A percentile compares a stretch with the other conserved stretches of the same genome.
phyloP scores from a whole-genome alignment of 306 rosid species.

The Cajanus cajan region DNA sequence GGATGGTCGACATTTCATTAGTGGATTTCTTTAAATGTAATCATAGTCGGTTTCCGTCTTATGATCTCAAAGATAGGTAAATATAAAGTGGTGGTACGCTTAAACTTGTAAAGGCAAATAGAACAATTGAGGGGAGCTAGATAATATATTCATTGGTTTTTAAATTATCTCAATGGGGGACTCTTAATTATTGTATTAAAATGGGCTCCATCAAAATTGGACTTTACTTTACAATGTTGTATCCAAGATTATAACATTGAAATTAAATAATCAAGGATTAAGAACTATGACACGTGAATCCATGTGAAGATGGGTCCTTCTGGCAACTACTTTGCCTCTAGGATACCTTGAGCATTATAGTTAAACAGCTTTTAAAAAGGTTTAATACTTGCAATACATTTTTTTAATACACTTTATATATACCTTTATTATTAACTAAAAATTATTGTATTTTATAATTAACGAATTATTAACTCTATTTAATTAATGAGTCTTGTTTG shows the following conservation, averaged over 20 bases:
- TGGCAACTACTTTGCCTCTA: slow-evolving; percentile 29
- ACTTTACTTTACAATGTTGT: slow-evolving; percentile 46
- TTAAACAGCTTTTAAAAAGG: slow-evolving; percentile 38
- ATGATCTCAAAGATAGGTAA: slow-evolving; percentile 14
- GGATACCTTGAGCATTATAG: slow-evolving; percentile 38
- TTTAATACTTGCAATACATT: not conserved
- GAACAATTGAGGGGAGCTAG: slow-evolving; percentile 24
- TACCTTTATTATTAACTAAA: not conserved
- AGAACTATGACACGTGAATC: slow-evolving; percentile 61
- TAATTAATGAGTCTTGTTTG: not conserved
- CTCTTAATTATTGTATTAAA: slow-evolving; percentile 40
- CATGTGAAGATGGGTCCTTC: slow-evolving; percentile 82
- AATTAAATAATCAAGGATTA: slow-evolving; percentile 42
- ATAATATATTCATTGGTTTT: no score
- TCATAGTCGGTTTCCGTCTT: slow-evolving; percentile 32
- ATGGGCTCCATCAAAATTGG: slow-evolving; percentile 36
- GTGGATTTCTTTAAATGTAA: slow-evolving; percentile 36
- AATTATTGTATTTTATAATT: not conserved
- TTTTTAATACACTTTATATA: not conserved
- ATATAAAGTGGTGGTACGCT: slow-evolving; percentile 29
- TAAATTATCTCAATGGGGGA: slow-evolving; percentile 27
- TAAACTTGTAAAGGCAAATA: slow-evolving; percentile 41
- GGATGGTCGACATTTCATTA: slow-evolving; percentile 54
- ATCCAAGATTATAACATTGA: slow-evolving; percentile 41
- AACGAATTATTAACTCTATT: not conserved